These are phyloP conservation scores for Pichia cactophila DNA, from an alignment of 1,139 yeast species.

Conservation along the genomic window DNA sequence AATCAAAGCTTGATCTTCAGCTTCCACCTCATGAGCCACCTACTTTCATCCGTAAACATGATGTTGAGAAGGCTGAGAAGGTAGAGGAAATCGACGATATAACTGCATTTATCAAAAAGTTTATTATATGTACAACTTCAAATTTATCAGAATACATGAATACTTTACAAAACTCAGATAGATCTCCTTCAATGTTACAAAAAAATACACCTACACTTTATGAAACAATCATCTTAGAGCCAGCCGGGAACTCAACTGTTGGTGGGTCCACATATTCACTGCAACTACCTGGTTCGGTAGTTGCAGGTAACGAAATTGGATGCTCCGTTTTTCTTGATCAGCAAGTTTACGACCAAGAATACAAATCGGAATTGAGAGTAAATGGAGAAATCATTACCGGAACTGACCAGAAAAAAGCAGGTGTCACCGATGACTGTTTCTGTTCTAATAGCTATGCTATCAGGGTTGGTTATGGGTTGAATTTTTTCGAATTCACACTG, in stretches of 20 bases:
- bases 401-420: constrained; percentile 3
- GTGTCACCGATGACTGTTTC: constrained; percentile 15
- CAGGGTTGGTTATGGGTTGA: constrained; percentile 27
- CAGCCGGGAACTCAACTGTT: constrained; percentile 19
- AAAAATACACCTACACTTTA: constrained; percentile 4
- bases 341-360: constrained; percentile 21
- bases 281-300: constrained; percentile 19
- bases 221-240: constrained; percentile 20
- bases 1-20: background rate
- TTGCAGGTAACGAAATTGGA: constrained; percentile 23
- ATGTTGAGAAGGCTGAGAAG: constrained; percentile 17
- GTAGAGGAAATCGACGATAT: constrained; percentile 19
- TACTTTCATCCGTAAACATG: constrained; percentile 18
- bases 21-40: constrained; percentile 8
- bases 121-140: constrained; percentile 10
- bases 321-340: constrained; percentile 20
- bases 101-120: constrained; percentile 19
- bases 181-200: background rate
- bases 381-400: constrained; percentile 19
- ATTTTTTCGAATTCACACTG: constrained; percentile 24
- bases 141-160: constrained; percentile 4
- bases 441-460: constrained; percentile 26
- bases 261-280: constrained; percentile 20
- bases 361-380: constrained; percentile 20
- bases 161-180: constrained; percentile 1